Evolutionary conservation across 2,329 filamentous ascomycete species (phyloP).

Genomic region (Xylaria polymorpha): DNA sequence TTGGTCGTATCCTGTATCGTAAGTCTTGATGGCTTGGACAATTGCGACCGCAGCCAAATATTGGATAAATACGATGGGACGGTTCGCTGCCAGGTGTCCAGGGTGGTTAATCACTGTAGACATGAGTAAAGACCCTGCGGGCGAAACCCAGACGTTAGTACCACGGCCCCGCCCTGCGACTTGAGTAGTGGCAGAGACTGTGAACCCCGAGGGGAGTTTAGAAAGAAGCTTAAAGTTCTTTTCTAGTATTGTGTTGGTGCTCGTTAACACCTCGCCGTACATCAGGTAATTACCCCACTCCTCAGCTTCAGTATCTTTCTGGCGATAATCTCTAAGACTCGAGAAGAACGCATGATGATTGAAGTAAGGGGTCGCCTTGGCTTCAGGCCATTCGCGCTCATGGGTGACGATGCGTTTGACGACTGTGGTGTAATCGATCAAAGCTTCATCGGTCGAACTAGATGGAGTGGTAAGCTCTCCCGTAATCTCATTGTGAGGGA

Average conservation of each 20-base stretch:
- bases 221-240: slow-evolving; percentile 85
- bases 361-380: slow-evolving; percentile 84
- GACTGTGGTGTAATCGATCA: slow-evolving; percentile 79
- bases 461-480: slow-evolving; percentile 42
- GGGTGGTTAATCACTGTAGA: slow-evolving; percentile 89
- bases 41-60: slow-evolving; percentile 92
- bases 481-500: slow-evolving; percentile 55
- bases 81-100: slow-evolving; percentile 74
- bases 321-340: slow-evolving; percentile 75
- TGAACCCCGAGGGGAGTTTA: slow-evolving; percentile 85
- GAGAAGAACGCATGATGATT: slow-evolving; percentile 83
- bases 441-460: slow-evolving; percentile 61
- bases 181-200: slow-evolving; percentile 86
- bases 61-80: slow-evolving; percentile 92
- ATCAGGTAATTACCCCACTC: slow-evolving; percentile 82
- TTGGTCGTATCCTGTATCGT: slow-evolving; percentile 78
- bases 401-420: slow-evolving; percentile 81
- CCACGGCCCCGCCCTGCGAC: slow-evolving; percentile 89
- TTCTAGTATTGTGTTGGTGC: slow-evolving; percentile 92
- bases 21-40: slow-evolving; percentile 82
- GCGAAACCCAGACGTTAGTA: slow-evolving; percentile 94
- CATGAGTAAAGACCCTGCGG: slow-evolving; percentile 86
- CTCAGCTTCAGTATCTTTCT: slow-evolving; percentile 64
- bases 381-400: slow-evolving; percentile 72
- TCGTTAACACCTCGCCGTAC: slow-evolving; percentile 93